Percentiles rank a stretch among this genome's conserved stretches.
Conservation (phyloP, 2,329 filamentous ascomycete genomes). For the Phialophora macrospora region DNA sequence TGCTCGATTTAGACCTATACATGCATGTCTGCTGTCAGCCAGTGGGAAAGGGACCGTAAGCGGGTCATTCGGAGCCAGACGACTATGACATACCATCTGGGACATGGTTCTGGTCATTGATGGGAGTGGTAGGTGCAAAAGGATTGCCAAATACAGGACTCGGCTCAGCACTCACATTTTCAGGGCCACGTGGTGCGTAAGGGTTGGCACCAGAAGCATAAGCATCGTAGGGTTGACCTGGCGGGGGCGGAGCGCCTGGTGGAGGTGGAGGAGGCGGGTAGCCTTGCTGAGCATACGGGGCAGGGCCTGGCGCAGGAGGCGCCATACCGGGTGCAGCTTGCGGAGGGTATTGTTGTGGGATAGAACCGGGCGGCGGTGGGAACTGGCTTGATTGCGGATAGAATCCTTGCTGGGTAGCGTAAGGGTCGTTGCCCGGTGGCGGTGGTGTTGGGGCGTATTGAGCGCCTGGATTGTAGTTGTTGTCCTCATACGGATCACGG, state of each 20-base stretch:
- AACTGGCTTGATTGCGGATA: conserved; percentile 50
- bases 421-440: conserved; percentile 40
- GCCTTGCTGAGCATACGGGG: conserved; percentile 38
- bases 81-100: conserved; percentile 50
- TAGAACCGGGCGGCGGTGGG: conserved; percentile 48
- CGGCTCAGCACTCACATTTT: conserved; percentile 57
- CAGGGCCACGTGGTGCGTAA: conserved; percentile 50
- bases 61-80: conserved; percentile 25
- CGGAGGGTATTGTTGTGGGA: conserved; percentile 33
- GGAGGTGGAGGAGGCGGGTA: conserved; percentile 50
- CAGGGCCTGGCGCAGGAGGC: conserved; percentile 23
- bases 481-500: conserved; percentile 49
- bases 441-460: conserved; percentile 48
- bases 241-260: conserved; percentile 44
- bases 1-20: conserved; percentile 29
- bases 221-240: conserved; percentile 34
- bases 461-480: conserved; percentile 45
- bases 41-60: conserved; percentile 10
- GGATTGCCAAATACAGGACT: conserved; percentile 40
- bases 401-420: conserved; percentile 45
- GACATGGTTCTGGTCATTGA: conserved; percentile 44
- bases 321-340: conserved; percentile 27
- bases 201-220: conserved; percentile 48
- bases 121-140: conserved; percentile 41
- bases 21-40: neutral